Evolutionary conservation across 306 rosid genomes (phyloP).

Genomic region (Urtica urens): DNA sequence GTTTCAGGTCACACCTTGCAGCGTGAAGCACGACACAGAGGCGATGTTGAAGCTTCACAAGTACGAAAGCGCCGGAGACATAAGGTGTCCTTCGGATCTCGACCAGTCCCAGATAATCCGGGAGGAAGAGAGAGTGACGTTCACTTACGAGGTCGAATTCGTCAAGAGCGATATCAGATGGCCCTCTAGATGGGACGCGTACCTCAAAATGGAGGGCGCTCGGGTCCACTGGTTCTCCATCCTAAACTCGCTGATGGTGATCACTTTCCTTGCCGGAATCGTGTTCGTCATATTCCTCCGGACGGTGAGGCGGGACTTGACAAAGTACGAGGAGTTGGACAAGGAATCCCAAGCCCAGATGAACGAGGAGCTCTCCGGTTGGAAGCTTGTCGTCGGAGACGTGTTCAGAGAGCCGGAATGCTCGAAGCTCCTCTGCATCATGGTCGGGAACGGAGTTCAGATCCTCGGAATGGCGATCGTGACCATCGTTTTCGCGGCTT

Average conservation of each 20-base stretch:
- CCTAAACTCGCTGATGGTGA: conserved; percentile 66
- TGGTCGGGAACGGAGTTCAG: conserved; percentile 95
- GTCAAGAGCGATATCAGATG: conserved; percentile 72
- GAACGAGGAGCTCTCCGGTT: conserved; percentile 98
- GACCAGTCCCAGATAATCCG: conserved; percentile 64
- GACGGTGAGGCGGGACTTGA: conserved; percentile 91
- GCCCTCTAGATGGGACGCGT: conserved; percentile 99
- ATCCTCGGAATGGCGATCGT: conserved; percentile 84
- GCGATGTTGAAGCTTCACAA: conserved; percentile 34
- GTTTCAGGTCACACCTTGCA: conserved; percentile 77
- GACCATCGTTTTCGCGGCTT: conserved; percentile 77
- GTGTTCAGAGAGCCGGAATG: conserved; percentile 83
- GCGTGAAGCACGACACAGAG: conserved; percentile 52
- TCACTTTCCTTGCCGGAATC: conserved; percentile 85
- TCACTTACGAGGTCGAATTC: conserved; percentile 85
- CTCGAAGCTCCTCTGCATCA: conserved; percentile 79
- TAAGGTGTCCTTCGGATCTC: conserved; percentile 49
- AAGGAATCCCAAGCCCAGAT: conserved; percentile 94
- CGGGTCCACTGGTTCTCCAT: conserved; percentile 89
- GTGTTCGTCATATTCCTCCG: conserved; percentile 86
- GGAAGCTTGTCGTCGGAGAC: conserved; percentile 98
- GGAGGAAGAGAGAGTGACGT: conserved; percentile 68
- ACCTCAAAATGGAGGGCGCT: conserved; percentile 90
- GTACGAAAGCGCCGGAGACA: conserved; percentile 27
- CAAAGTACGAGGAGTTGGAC: conserved; percentile 91